Evolutionary conservation across 768 basidiomycete genomes (phyloP).

Genomic region (Phanerodontia chrysosporium): DNA sequence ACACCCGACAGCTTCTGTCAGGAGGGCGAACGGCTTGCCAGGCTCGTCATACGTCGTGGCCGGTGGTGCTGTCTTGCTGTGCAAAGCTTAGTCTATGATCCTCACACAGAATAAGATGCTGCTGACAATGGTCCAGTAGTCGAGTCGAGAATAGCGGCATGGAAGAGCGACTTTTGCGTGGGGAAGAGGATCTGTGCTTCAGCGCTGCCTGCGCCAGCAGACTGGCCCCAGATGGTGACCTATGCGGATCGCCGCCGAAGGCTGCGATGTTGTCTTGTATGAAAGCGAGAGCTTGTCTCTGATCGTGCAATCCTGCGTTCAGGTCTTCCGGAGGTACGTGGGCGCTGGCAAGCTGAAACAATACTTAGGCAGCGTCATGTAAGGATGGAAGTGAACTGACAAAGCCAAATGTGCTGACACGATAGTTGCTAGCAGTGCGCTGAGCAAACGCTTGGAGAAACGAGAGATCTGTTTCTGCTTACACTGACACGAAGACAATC

Average conservation of each 20-base stretch:
- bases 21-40: slow-evolving; percentile 21
- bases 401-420: slow-evolving; percentile 55
- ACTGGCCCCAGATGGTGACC: slow-evolving; percentile 33
- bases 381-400: slow-evolving; percentile 27
- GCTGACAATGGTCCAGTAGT: slow-evolving; percentile 52
- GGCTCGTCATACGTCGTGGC: slow-evolving; percentile 26
- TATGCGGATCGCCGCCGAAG: slow-evolving; percentile 43
- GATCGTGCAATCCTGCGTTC: slow-evolving; percentile 41
- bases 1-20: slow-evolving; percentile 20
- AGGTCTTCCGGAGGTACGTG: slow-evolving; percentile 43
- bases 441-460: background rate
- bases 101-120: background rate
- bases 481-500: slow-evolving; percentile 48
- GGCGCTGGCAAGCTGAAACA: slow-evolving; percentile 42
- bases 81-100: background rate
- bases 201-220: slow-evolving; percentile 48
- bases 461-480: background rate
- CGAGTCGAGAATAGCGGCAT: slow-evolving; percentile 50
- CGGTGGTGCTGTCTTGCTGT: slow-evolving; percentile 41
- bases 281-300: slow-evolving; percentile 53
- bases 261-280: slow-evolving; percentile 60
- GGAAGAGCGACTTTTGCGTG: slow-evolving; percentile 35
- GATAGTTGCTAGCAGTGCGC: slow-evolving; percentile 41
- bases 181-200: slow-evolving; percentile 46
- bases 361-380: background rate